Percentiles rank a stretch among this genome's conserved stretches.
These are phyloP conservation scores for Tricholoma terreum DNA, from an alignment of 768 basidiomycete genomes.

Conservation along the genomic window DNA sequence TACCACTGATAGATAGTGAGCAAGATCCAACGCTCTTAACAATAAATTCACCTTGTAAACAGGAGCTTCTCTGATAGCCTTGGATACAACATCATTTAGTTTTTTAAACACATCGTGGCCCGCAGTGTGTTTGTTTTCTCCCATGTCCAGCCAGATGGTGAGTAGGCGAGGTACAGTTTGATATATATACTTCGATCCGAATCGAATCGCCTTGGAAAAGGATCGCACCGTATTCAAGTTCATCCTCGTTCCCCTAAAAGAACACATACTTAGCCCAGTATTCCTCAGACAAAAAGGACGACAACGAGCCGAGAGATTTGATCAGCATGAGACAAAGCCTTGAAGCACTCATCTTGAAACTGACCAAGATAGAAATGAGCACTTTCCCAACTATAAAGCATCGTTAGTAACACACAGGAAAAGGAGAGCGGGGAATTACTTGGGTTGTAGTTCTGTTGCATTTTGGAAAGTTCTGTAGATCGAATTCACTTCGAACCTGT, in stretches of 20 bases:
- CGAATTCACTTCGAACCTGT: constrained; percentile 64
- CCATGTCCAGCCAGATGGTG: constrained; percentile 92
- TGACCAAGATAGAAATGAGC: constrained; percentile 83
- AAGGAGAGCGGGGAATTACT: constrained; percentile 33
- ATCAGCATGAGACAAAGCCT: constrained; percentile 45
- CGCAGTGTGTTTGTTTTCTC: constrained; percentile 47
- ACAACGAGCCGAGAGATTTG: constrained; percentile 40
- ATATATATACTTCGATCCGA: constrained; percentile 94
- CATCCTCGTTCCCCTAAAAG: constrained; percentile 61
- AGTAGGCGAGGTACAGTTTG: constrained; percentile 92
- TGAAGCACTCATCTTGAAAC: constrained; percentile 81
- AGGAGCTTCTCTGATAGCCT: constrained; percentile 59
- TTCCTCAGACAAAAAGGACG: not conserved
- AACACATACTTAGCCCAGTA: not conserved
- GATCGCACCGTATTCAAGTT: constrained; percentile 60
- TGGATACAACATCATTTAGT: constrained; percentile 55
- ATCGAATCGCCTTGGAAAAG: constrained; percentile 67
- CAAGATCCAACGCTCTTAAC: not conserved
- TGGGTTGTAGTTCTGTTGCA: constrained; percentile 47
- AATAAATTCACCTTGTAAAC: constrained; percentile 65
- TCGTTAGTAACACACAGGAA: constrained; percentile 2
- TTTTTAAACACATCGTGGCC: constrained; percentile 43
- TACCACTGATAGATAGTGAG: constrained; percentile 64
- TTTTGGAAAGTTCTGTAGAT: constrained; percentile 59
- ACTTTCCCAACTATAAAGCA: constrained; percentile 67